phyloP scores from a whole-genome alignment of 257 asterid genomes.

The Striga asiatica region DNA sequence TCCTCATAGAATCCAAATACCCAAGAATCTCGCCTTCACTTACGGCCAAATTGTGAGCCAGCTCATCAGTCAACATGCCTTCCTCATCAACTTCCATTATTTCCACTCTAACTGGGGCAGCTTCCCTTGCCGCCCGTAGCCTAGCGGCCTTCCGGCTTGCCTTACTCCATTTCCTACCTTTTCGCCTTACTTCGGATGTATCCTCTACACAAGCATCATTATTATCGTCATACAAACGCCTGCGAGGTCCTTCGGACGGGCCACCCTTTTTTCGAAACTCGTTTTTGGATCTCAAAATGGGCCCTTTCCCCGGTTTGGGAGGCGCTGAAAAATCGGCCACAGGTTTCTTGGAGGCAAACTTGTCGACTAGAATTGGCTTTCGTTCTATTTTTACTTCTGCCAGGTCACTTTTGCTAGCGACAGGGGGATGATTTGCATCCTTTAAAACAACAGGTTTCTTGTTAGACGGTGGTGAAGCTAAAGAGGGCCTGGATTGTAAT shows the following conservation, averaged over 20 bases:
- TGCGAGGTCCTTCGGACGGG: slow-evolving; percentile 46
- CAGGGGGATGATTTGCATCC: slow-evolving; percentile 37
- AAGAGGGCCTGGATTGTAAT: slow-evolving; percentile 59
- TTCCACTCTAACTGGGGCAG: slow-evolving; percentile 82
- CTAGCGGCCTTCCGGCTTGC: slow-evolving; percentile 93
- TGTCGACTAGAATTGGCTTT: slow-evolving; percentile 79
- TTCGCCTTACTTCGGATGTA: slow-evolving; percentile 49
- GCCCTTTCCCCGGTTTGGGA: slow-evolving; percentile 50
- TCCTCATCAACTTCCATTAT: slow-evolving; percentile 87
- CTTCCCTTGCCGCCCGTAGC: slow-evolving; percentile 77
- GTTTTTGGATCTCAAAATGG: slow-evolving; percentile 41
- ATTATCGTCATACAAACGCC: slow-evolving; percentile 33
- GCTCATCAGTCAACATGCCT: slow-evolving; percentile 80
- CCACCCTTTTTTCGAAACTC: slow-evolving; percentile 53
- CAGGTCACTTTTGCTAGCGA: slow-evolving; percentile 23
- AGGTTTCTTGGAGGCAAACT: slow-evolving; percentile 77
- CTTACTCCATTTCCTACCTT: slow-evolving; percentile 93
- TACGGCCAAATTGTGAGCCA: slow-evolving; percentile 69
- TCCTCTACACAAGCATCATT: slow-evolving; percentile 57
- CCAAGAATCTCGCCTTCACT: slow-evolving; percentile 90
- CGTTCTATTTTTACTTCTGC: slow-evolving; percentile 32
- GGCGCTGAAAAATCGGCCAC: slow-evolving; percentile 65
- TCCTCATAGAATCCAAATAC: slow-evolving; percentile 59
- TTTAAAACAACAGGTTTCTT: slow-evolving; percentile 62
- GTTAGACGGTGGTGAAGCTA: slow-evolving; percentile 37